phyloP scores from a whole-genome alignment of 1,284 basidiomycete genomes.

The Heimioporus retisporus region DNA sequence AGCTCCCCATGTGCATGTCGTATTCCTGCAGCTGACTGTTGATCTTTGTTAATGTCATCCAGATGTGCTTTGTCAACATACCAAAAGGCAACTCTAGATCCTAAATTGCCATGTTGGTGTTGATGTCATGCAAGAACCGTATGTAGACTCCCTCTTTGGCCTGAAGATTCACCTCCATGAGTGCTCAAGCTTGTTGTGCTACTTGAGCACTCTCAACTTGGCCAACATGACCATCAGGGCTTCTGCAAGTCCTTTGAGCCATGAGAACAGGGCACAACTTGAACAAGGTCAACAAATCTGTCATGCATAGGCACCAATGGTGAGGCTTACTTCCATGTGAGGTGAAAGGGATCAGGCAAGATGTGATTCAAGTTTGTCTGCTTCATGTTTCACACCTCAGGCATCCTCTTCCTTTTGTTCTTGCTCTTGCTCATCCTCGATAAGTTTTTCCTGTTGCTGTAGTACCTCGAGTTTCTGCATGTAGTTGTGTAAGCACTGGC shows the following conservation, averaged over 20 bases:
- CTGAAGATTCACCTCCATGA: conserved; percentile 94
- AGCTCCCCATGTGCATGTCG: conserved; percentile 91
- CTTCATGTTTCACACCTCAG: conserved; percentile 86
- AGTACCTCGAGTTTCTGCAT: conserved; percentile 99
- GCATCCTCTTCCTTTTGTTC: conserved; percentile 97
- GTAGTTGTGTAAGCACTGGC: conserved; percentile 64
- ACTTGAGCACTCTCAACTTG: conserved; percentile 97
- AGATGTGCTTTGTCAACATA: conserved; percentile 94
- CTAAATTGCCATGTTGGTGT: conserved; percentile 42
- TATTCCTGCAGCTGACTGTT: conserved; percentile 95
- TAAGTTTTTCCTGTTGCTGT: conserved; percentile 99
- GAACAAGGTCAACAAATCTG: neutral
- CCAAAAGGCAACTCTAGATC: conserved; percentile 84
- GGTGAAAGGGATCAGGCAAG: conserved; percentile 82
- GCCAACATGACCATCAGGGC: conserved; percentile 93
- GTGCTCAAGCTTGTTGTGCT: conserved; percentile 89
- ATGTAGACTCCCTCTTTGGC: conserved; percentile 73
- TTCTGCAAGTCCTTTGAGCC: conserved; percentile 94
- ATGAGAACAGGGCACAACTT: conserved; percentile 65
- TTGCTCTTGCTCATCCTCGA: conserved; percentile 99
- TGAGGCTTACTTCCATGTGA: conserved; percentile 73
- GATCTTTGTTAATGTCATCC: conserved; percentile 96
- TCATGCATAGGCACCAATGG: neutral
- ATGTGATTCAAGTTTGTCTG: conserved; percentile 78
- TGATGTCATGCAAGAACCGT: too few species aligned